Base-by-base conservation (phyloP, 371 early-diverging fungal species). In the Mucor velutinosus region DNA sequence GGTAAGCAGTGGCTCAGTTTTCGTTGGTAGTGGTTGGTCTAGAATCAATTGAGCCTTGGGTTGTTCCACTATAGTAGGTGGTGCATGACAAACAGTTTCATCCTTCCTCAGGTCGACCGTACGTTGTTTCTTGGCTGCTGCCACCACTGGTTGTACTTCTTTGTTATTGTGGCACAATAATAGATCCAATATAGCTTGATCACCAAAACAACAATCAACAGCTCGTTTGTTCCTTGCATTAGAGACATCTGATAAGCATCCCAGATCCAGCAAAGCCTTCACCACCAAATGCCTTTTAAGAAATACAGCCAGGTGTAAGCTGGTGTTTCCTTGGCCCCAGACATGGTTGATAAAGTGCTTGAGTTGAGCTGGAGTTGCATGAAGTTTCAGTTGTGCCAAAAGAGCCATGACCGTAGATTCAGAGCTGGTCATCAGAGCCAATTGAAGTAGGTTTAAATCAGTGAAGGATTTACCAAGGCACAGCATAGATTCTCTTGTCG, bases 261-360 rank as follows among this genome's bases (percentile, higher is more conserved):
- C 91, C 0, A 89, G 67, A 35, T 87, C 87, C 10, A 91, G 60
- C 32, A 91, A 51, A 10, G 82, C 37, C 65, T 87, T 85, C 19
- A 91, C 89, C 45, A 92, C 72, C 32, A 83, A 84, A 4, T 81
- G 74, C 86, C 91, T 88, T 4, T 90, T 89, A 62, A 87, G 66
- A 65, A 90, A 92, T n/a, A 84, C 77, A 3, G 93, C 93, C 58
- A 93, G 62, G 66, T 92, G 92, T 35, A 93, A 74, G 4, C 86
- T 82, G 0, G 91, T 89, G 72, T 92, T 90, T 12, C 91, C 90
- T 69, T 86, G 72, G 57, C 86, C 86, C 88, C 89, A 93, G 32
- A 89, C 74, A 65, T 86, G 83, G 60, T 87, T 84, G 78, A 93
- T 80, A 72, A 90, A 91, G 57, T 32, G 29, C 11, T 60, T 64